Evolutionary conservation across 78 protist species (phyloP).

Genomic region (Paulinella micropora): DNA sequence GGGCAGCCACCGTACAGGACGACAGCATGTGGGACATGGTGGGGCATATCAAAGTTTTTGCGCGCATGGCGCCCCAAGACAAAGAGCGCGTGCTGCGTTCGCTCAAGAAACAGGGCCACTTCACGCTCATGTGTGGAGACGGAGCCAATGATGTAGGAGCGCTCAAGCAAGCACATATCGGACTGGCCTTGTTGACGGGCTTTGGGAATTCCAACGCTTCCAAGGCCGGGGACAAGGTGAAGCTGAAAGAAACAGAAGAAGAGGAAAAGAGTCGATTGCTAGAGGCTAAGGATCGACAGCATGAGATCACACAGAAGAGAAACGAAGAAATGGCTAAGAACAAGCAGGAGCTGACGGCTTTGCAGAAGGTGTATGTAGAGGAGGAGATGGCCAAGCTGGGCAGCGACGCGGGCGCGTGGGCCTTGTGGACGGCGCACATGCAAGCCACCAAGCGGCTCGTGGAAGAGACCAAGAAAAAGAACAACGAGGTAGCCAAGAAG

Average conservation of each 20-base stretch:
- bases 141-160: constrained; percentile 99
- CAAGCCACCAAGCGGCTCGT: too few relatives aligned
- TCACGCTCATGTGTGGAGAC: constrained; percentile 97
- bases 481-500: too few relatives aligned
- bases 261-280: neutral
- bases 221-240: neutral
- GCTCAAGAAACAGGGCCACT: constrained; percentile 43
- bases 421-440: too few relatives aligned
- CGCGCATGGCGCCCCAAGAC: constrained; percentile 42
- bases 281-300: neutral
- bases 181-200: constrained; percentile 47
- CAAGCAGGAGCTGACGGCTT: neutral
- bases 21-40: neutral
- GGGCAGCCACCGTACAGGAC: neutral
- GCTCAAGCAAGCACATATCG: constrained; percentile 91
- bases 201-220: neutral
- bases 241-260: neutral
- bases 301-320: neutral
- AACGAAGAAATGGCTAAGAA: neutral
- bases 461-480: too few relatives aligned
- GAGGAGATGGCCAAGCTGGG: too few relatives aligned
- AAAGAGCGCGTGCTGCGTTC: constrained; percentile 35
- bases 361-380: too few relatives aligned
- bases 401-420: too few relatives aligned
- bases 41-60: neutral